Evolutionary conservation across 148 eudicot genomes (phyloP).

Genomic region (Silene latifolia): DNA sequence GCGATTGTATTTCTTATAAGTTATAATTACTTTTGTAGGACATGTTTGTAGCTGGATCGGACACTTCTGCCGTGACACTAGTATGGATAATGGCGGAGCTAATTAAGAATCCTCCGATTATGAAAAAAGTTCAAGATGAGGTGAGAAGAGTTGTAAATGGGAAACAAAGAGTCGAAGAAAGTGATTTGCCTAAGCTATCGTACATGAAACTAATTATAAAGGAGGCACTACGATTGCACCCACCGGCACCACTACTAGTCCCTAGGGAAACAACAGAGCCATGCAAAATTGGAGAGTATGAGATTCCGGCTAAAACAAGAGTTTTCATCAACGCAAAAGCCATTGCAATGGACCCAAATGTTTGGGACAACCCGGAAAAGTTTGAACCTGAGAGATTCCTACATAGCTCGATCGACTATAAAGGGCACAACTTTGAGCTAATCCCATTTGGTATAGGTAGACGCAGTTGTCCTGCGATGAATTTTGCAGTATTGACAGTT

Average conservation of each 20-base stretch:
- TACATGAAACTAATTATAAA: constrained; percentile 42
- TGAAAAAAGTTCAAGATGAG: constrained; percentile 48
- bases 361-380: constrained; percentile 37
- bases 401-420: constrained; percentile 28
- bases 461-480: constrained; percentile 47
- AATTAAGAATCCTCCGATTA: constrained; percentile 35
- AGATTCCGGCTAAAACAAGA: constrained; percentile 48
- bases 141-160: constrained; percentile 30
- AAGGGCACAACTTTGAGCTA: constrained; percentile 42
- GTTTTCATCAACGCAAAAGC: constrained; percentile 47
- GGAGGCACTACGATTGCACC: constrained; percentile 57
- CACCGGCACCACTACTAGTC: constrained; percentile 42
- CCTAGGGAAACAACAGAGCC: constrained; percentile 48
- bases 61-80: constrained; percentile 47
- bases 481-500: constrained; percentile 22
- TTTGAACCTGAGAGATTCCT: constrained; percentile 55
- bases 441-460: constrained; percentile 57
- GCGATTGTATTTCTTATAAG: too few relatives aligned
- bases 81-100: constrained; percentile 59
- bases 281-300: constrained; percentile 35
- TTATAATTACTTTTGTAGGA: constrained; percentile 34
- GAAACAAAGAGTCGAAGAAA: constrained; percentile 37
- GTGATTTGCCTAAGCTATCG: constrained; percentile 36
- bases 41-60: constrained; percentile 54
- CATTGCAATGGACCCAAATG: constrained; percentile 40